Conservation (phyloP, 441 rosid genomes). For the Pelargonium citronellum region DNA sequence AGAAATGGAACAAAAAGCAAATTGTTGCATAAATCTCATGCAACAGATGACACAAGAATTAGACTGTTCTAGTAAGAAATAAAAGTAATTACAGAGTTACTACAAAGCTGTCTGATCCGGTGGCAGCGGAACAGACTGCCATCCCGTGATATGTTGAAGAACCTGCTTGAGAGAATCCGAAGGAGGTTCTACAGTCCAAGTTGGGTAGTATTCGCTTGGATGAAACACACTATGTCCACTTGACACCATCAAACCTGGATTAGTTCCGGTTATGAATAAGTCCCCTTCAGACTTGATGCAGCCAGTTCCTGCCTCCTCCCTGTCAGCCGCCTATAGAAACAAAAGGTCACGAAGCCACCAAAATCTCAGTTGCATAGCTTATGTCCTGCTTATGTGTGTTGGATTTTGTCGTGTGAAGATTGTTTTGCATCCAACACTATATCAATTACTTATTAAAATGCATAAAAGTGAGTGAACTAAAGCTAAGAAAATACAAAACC, state of each 20-base stretch:
- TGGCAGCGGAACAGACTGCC: constrained; percentile 58
- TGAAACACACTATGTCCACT: constrained; percentile 37
- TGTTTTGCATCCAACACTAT: not conserved
- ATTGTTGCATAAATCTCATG: no score
- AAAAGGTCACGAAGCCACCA: no score
- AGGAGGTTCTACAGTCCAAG: constrained; percentile 57
- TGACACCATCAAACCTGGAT: constrained; percentile 28
- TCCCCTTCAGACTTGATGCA: constrained; percentile 60
- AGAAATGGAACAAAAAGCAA: no score
- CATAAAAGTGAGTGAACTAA: no score
- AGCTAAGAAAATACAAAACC: no score
- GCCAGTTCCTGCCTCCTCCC: constrained; percentile 49
- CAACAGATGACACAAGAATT: no score
- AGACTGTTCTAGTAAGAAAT: no score
- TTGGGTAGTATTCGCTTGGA: constrained; percentile 56
- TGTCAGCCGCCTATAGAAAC: constrained; percentile 51
- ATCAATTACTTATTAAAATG: no score
- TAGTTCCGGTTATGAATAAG: constrained; percentile 55
- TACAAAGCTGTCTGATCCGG: constrained; percentile 18
- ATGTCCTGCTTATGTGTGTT: not conserved
- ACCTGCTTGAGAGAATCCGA: constrained; percentile 50
- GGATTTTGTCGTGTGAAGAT: not conserved
- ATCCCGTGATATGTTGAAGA: constrained; percentile 57
- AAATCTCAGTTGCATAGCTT: not conserved
- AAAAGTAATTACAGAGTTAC: not conserved